Evolutionary conservation across 257 asterid species (phyloP).

Genomic region (Echium plantagineum): DNA sequence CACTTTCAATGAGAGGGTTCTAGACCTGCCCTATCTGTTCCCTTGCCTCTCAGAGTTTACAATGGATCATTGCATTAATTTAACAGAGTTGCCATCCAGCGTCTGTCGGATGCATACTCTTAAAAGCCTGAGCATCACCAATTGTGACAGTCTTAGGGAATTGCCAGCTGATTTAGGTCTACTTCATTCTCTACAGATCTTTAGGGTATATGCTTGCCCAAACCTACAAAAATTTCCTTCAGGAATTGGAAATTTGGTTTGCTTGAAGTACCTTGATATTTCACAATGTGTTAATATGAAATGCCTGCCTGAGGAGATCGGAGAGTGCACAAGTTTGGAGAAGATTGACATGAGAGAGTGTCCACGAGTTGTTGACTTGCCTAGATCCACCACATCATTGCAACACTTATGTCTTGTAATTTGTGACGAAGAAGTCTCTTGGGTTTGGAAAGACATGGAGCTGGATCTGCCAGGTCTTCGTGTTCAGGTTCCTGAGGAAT

Average conservation of each 20-base stretch:
- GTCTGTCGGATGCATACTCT: conserved; percentile 53
- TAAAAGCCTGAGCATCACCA: conserved; percentile 63
- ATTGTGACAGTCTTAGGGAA: conserved; percentile 59
- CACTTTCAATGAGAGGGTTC: conserved; percentile 27
- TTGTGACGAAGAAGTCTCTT: conserved; percentile 62
- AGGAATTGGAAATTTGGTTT: conserved; percentile 35
- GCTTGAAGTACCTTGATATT: conserved; percentile 54
- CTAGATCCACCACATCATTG: conserved; percentile 32
- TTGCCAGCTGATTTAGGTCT: conserved; percentile 54
- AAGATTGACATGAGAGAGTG: conserved; percentile 92
- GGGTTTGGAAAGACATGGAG: conserved; percentile 55
- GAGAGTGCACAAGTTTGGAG: conserved; percentile 57
- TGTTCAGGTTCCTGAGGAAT: conserved; percentile 63
- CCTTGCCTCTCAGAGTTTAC: conserved; percentile 74
- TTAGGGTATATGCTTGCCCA: conserved; percentile 73
- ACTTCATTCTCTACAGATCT: conserved; percentile 33
- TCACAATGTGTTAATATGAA: conserved; percentile 65
- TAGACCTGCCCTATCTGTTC: conserved; percentile 51
- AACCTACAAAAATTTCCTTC: conserved; percentile 45
- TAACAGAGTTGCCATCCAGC: conserved; percentile 44
- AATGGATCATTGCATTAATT: conserved; percentile 82
- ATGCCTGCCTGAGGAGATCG: conserved; percentile 58
- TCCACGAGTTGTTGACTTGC: conserved; percentile 41
- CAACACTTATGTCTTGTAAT: conserved; percentile 41
- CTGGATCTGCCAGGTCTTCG: conserved; percentile 38